Conservation (phyloP, 495 filamentous ascomycete genomes). For the Penicillium diatomitis region DNA sequence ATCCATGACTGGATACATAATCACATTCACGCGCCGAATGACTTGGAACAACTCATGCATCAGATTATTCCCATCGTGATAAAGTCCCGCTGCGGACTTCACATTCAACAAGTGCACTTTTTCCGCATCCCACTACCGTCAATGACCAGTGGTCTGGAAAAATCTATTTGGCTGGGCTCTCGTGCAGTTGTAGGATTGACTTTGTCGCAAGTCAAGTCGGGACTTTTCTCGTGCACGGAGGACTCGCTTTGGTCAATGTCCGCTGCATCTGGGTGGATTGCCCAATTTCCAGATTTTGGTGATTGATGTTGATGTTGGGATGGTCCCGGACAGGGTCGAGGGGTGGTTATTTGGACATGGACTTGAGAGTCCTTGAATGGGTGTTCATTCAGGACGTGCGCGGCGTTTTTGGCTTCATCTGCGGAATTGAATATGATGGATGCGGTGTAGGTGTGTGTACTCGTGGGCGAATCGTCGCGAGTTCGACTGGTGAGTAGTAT, state of each 20-base stretch:
- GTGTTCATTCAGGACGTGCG: conserved; percentile 23
- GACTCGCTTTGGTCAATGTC: too few relatives aligned
- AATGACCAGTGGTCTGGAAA: conserved; percentile 27
- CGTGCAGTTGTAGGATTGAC: neutral
- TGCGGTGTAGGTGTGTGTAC: conserved; percentile 16
- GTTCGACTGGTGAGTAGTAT: conserved; percentile 9
- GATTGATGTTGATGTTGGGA: too few relatives aligned
- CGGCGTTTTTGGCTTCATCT: conserved; percentile 28
- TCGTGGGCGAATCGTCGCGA: conserved; percentile 2
- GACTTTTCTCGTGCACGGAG: neutral
- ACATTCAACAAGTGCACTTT: neutral
- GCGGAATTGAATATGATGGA: conserved; percentile 20
- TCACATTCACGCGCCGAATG: neutral
- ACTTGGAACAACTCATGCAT: too few relatives aligned
- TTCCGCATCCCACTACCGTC: conserved; percentile 27
- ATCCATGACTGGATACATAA: neutral
- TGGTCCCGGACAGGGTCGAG: neutral
- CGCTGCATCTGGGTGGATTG: too few relatives aligned
- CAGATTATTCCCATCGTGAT: too few relatives aligned
- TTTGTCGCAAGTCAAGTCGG: neutral
- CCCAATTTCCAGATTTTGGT: too few relatives aligned
- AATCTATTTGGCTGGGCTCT: conserved; percentile 3
- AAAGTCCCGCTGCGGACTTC: too few relatives aligned
- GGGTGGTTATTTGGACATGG: conserved; percentile 19
- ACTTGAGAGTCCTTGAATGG: conserved; percentile 25